phyloP scores from a whole-genome alignment of 2,329 filamentous ascomycete species.

The Tolypocladium cylindrosporum region DNA sequence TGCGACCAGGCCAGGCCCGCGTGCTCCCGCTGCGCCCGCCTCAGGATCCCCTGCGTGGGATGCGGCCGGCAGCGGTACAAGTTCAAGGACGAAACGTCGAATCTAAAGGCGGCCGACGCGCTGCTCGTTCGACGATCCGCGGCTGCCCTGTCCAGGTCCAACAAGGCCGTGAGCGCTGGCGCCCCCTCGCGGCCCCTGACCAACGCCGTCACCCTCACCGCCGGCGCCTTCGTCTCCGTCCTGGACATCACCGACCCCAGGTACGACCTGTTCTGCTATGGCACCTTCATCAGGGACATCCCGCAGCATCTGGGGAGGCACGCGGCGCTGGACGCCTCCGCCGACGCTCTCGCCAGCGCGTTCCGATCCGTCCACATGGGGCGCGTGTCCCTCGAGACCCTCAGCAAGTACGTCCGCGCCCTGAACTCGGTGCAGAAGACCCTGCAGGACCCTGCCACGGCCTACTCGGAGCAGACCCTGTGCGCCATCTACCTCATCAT shows the following conservation, averaged over 20 bases:
- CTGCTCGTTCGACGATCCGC: not conserved
- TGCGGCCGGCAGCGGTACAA: conserved; percentile 37
- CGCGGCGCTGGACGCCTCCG: conserved; percentile 31
- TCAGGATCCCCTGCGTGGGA: conserved; percentile 33
- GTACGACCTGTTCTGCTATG: conserved; percentile 37
- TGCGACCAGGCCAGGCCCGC: conserved; percentile 33
- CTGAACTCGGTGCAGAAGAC: conserved; percentile 15
- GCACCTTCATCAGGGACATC: conserved; percentile 32
- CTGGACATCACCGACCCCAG: conserved; percentile 30
- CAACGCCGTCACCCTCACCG: conserved; percentile 17
- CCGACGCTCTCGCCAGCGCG: conserved; percentile 17
- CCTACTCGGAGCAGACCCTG: conserved; percentile 20
- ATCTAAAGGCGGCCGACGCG: not conserved
- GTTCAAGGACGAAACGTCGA: conserved; percentile 28
- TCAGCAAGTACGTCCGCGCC: conserved; percentile 20
- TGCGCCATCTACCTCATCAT: conserved; percentile 27
- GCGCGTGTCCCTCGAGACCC: conserved; percentile 10
- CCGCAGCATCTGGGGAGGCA: conserved; percentile 34
- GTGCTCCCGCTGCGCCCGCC: conserved; percentile 35
- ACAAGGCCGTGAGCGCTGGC: not conserved
- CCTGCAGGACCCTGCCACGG: conserved; percentile 16
- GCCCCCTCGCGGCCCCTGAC: conserved; percentile 11
- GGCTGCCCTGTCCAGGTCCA: not conserved
- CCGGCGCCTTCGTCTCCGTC: conserved; percentile 15
- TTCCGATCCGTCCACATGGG: conserved; percentile 13